These are phyloP conservation scores for Bacterosira constricta DNA, from an alignment of 108 stramenopile species.

Conservation along the genomic window DNA sequence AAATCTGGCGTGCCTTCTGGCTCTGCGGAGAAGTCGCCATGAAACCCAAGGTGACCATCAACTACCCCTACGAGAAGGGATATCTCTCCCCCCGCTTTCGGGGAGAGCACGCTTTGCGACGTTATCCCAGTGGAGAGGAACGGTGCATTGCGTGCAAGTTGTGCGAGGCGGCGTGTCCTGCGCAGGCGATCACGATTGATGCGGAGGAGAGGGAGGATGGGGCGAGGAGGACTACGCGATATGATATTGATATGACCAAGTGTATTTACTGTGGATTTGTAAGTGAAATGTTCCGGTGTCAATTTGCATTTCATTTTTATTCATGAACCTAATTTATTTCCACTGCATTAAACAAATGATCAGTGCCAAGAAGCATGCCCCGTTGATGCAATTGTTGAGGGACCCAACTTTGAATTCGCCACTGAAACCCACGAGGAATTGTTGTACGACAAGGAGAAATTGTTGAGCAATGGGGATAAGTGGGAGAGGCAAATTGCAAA, in stretches of 20 bases:
- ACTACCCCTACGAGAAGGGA: conserved; percentile 99
- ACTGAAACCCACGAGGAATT: conserved; percentile 99
- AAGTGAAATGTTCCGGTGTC: conserved; percentile 15
- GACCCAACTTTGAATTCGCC: conserved; percentile 99
- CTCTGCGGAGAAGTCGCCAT: conserved; percentile 78
- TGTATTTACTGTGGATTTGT: conserved; percentile 99
- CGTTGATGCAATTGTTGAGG: conserved; percentile 99
- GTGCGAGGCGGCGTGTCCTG: conserved; percentile 99
- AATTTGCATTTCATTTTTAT: neutral
- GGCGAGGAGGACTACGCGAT: conserved; percentile 95
- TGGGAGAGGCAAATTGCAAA: conserved; percentile 99
- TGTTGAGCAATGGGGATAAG: conserved; percentile 98
- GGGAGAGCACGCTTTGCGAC: conserved; percentile 97
- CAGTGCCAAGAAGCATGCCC: conserved; percentile 97
- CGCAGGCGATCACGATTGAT: conserved; percentile 99
- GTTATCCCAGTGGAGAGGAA: conserved; percentile 99
- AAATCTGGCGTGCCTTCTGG: conserved; percentile 85
- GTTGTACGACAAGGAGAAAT: conserved; percentile 98
- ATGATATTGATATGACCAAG: conserved; percentile 99
- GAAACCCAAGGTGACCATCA: conserved; percentile 96
- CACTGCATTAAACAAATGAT: neutral
- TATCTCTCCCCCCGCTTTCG: conserved; percentile 97
- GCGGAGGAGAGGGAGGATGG: conserved; percentile 94
- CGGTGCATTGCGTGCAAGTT: conserved; percentile 99
- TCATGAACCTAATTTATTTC: neutral